Evolutionary conservation across 306 rosid genomes (phyloP).

Genomic region (Trichosanthes truncata): DNA sequence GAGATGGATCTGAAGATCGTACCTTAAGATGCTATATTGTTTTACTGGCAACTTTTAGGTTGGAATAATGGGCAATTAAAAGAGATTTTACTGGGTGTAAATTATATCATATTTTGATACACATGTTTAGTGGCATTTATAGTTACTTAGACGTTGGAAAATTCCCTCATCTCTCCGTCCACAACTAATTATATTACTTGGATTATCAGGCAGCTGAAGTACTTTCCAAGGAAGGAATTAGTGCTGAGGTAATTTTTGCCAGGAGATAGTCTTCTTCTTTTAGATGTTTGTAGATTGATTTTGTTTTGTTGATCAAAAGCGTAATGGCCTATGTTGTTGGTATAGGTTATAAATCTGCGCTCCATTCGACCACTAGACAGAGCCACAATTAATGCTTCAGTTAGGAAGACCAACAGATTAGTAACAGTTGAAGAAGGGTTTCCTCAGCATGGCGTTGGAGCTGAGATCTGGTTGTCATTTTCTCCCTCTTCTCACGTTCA

Average conservation of each 20-base stretch:
- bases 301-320: slow-evolving; percentile 7
- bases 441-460: slow-evolving; percentile 99
- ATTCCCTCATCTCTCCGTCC: not conserved
- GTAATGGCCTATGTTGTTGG: slow-evolving; percentile 7
- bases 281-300: not conserved
- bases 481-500: slow-evolving; percentile 10
- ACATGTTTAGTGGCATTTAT: not conserved
- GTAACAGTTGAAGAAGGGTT: slow-evolving; percentile 98
- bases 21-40: not conserved
- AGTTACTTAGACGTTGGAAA: not conserved
- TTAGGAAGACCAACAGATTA: slow-evolving; percentile 86
- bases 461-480: slow-evolving; percentile 74
- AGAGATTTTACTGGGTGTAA: not conserved
- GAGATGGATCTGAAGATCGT: not conserved
- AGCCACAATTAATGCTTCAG: slow-evolving; percentile 80
- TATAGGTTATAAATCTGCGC: slow-evolving; percentile 81
- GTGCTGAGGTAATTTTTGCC: slow-evolving; percentile 66
- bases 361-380: slow-evolving; percentile 95
- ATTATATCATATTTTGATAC: not conserved
- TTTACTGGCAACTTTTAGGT: not conserved
- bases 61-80: not conserved
- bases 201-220: slow-evolving; percentile 76
- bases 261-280: not conserved
- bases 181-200: slow-evolving; percentile 22
- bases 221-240: slow-evolving; percentile 86